Base-by-base conservation (phyloP, 176 grass and related monocot genomes). In the Paspalum vaginatum region DNA sequence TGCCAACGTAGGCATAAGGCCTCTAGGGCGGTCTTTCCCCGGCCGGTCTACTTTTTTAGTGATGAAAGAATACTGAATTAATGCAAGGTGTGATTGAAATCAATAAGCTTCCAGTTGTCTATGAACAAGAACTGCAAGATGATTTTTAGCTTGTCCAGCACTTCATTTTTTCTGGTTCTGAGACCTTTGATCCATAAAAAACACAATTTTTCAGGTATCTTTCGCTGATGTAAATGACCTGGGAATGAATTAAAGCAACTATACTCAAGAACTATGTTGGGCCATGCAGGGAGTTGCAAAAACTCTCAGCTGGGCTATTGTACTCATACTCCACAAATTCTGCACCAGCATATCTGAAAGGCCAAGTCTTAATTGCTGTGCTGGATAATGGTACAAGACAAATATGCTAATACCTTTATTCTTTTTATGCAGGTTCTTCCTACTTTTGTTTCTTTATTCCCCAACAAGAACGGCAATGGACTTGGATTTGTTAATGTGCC, bases 401-500 rank as follows among this genome's bases (percentile, higher is more conserved):
- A 54, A 77, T 70, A 16, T 21, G 4, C 44, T 89, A 48, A 75
- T 66, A 11, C 5, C 41, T 65, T 76, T 67, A 4, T 54, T 84
- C 4, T 46, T 43, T 75, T 42, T 81, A 56, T 89, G 78, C 90
- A 98, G 95, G 78, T 85, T 76, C 81, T 98, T 80, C 95, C 95
- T 68, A 93, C 90, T 39, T 98, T 98, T 88, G 90, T 85, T 52
- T 90, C 90, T 76, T 75, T 95, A 40, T 95, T 95, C 87, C 95
- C 92, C 47, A 45, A 87, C 78, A 84, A 91, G 59, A 83, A 72
- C 42, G 61, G 58, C 62, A 93, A 93, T 43, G 90, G 90, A 6
- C 46, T 85, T 61, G 91, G 91, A 78, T 17, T 89, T 94, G 61
- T 89, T 65, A 57, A 88, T 44, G 68, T 98, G 71, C 80, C 89